A percentile compares a stretch with the other conserved stretches of the same genome.
Evolutionary conservation across 1,284 basidiomycete species (phyloP).

Genomic region (Trichosporon asahii): DNA sequence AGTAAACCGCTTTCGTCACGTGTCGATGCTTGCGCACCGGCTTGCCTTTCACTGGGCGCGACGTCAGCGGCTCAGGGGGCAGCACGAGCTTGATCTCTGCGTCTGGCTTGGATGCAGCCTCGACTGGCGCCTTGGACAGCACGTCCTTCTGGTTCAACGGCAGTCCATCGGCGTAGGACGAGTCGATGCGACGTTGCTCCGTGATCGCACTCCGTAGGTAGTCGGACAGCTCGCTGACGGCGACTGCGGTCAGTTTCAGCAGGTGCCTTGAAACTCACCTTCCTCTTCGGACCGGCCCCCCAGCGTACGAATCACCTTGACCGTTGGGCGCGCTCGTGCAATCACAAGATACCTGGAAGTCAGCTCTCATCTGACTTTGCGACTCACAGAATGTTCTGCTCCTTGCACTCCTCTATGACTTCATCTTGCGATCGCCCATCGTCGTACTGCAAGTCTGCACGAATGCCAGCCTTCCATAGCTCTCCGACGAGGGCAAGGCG

Average conservation of each 20-base stretch:
- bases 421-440: conserved; percentile 47
- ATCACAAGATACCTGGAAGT: conserved; percentile 50
- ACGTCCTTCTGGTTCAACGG: conserved; percentile 25
- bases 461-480: conserved; percentile 57
- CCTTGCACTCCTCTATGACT: conserved; percentile 47
- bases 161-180: conserved; percentile 40
- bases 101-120: conserved; percentile 22
- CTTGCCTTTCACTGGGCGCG: conserved; percentile 36
- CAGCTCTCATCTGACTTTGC: neutral
- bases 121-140: neutral
- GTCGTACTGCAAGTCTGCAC: conserved; percentile 58
- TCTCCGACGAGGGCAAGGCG: conserved; percentile 56
- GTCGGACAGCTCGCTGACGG: conserved; percentile 42
- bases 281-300: conserved; percentile 41
- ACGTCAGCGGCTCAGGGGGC: conserved; percentile 41
- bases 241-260: conserved; percentile 28
- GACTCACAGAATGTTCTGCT: conserved; percentile 50
- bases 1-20: conserved; percentile 47
- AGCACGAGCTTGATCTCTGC: conserved; percentile 47
- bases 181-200: conserved; percentile 51
- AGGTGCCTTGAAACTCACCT: conserved; percentile 25
- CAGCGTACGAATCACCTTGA: conserved; percentile 41
- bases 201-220: conserved; percentile 43
- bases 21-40: conserved; percentile 44
- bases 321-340: conserved; percentile 40